Conservation (phyloP, 495 filamentous ascomycete species). For the Aspergillus asperescens region DNA sequence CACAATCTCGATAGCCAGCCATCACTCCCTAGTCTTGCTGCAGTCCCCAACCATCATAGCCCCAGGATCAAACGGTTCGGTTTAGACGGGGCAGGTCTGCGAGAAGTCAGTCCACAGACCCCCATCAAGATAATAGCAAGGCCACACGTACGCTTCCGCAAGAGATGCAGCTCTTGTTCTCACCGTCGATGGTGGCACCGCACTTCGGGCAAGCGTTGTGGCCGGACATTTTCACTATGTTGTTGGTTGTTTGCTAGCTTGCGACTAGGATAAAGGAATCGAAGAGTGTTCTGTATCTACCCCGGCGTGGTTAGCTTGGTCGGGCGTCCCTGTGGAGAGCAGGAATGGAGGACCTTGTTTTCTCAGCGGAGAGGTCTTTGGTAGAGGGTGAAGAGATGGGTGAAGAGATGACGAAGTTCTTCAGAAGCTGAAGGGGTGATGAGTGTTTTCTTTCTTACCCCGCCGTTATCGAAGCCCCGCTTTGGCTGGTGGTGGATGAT, state of each 20-base stretch:
- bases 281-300: background rate
- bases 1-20: background rate
- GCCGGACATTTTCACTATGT: slow-evolving; percentile 20
- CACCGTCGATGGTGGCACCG: slow-evolving; percentile 26
- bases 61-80: background rate
- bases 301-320: background rate
- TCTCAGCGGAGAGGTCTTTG: background rate
- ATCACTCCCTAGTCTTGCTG: background rate
- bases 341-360: background rate
- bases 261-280: background rate
- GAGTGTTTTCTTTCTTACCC: background rate
- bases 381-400: background rate
- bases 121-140: background rate
- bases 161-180: slow-evolving; percentile 30
- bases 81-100: slow-evolving; percentile 30
- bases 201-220: slow-evolving; percentile 34
- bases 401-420: background rate
- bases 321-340: background rate
- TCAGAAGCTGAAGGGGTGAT: background rate
- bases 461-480: slow-evolving; percentile 12
- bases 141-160: slow-evolving; percentile 31
- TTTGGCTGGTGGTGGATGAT: slow-evolving; percentile 8
- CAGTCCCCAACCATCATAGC: too few relatives aligned
- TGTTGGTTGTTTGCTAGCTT: background rate
- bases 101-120: slow-evolving; percentile 8